Conservation (phyloP, 768 basidiomycete species). For the Rhodotorula toruloides region DNA sequence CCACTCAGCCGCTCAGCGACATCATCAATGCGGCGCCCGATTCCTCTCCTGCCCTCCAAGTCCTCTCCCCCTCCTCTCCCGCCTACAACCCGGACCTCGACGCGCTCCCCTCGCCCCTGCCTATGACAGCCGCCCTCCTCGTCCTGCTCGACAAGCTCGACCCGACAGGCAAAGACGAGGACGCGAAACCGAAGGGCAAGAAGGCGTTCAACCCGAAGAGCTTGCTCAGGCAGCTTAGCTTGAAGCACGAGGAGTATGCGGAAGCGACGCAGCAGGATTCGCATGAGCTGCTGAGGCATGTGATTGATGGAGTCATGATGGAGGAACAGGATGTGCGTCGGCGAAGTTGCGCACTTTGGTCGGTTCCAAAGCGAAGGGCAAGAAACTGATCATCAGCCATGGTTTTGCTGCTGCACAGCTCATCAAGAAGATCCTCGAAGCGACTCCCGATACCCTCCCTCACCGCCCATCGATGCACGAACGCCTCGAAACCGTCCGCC, state of each 20-base stretch:
- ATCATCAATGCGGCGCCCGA: conserved; percentile 28
- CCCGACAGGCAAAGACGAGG: not conserved
- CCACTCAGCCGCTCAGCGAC: conserved; percentile 41
- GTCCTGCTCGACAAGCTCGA: conserved; percentile 34
- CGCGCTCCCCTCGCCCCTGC: conserved; percentile 50
- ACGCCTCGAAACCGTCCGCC: conserved; percentile 47
- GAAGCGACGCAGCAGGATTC: conserved; percentile 95
- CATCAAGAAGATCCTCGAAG: conserved; percentile 65
- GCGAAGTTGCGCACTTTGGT: no score
- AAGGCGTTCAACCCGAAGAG: conserved; percentile 34
- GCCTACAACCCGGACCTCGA: conserved; percentile 55
- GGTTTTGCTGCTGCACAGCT: conserved; percentile 56
- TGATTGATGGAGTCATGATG: conserved; percentile 88
- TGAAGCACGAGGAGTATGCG: conserved; percentile 88
- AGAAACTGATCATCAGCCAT: no score
- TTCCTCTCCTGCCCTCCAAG: conserved; percentile 62
- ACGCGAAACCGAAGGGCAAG: conserved; percentile 13
- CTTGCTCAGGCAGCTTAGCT: conserved; percentile 63
- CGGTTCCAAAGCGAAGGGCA: no score
- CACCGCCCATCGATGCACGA: conserved; percentile 34
- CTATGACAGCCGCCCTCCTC: conserved; percentile 47
- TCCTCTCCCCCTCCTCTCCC: conserved; percentile 57
- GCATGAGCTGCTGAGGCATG: conserved; percentile 82
- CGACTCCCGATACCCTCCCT: conserved; percentile 16
- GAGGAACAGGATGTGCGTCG: conserved; percentile 74